Evolutionary conservation across 768 basidiomycete species (phyloP), one percentile per base, ranked within the genome.

Genomic region (Coprinopsis cinerea): DNA sequence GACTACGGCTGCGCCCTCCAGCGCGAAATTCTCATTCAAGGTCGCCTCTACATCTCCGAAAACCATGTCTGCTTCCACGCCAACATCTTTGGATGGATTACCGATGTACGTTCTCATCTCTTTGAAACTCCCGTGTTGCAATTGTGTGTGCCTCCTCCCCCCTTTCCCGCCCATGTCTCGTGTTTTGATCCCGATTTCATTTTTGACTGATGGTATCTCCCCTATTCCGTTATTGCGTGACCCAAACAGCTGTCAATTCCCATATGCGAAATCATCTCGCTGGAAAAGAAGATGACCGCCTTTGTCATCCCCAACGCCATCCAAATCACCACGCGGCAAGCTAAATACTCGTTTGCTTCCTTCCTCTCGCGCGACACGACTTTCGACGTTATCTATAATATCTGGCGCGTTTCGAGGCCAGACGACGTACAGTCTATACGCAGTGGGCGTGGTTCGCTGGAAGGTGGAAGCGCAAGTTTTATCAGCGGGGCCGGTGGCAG

Each of bases 21-120:
- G 67, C 81, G 93, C 35, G 96, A 98, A 65, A 98, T 98, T 57
- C 74, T 97, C 25, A 87, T 98, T 36, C 96, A 98, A 74, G 96
- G 96, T 3, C 77, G 96, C 10, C 64, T 99, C 49, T 97, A 97
- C 67, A 90, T 98, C 20, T 98, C 96, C 5, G 95, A 99, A 68
- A 97, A 98, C 67, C 94, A 97, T 62, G 79, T 97, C n/a, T 98
- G 92, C 70, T 99, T 98, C 74, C 91, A 99, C 59, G 95, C 96
- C 36, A 98, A 98, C 62, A 97, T 98, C 37, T 95, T 98, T 66
- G 95, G 96, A 36, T 98, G 95, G 96, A 87, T 96, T 43, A 98
- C 95, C 24, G 85, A 95, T 62, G 94, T 95, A 65, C 66, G 93
- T 74, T 28, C 11, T 25, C 44, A 41, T 39, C 47, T 56, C 20